A percentile compares a stretch with the other conserved stretches of the same genome.
Conservation (phyloP, 2,329 filamentous ascomycete species). For the Aureobasidium sp. region DNA sequence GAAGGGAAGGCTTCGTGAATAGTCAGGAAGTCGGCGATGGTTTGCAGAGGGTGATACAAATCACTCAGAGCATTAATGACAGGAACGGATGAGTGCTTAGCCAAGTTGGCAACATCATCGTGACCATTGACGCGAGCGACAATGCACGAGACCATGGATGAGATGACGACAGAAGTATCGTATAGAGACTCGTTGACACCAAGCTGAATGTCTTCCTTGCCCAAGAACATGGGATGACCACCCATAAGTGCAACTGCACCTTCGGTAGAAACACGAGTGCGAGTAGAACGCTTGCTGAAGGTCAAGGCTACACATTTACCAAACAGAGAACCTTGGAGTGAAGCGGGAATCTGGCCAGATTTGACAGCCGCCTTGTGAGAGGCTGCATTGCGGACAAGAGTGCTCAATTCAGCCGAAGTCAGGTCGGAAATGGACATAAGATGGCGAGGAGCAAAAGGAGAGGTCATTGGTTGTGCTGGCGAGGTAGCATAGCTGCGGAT, state of each 20-base stretch:
- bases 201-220: constrained; percentile 91
- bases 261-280: constrained; percentile 90
- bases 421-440: constrained; percentile 88
- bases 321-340: constrained; percentile 54
- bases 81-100: constrained; percentile 40
- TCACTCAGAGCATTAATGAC: constrained; percentile 62
- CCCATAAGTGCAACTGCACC: constrained; percentile 80
- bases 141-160: constrained; percentile 52
- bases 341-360: constrained; percentile 48
- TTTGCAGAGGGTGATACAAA: constrained; percentile 88
- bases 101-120: constrained; percentile 40
- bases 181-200: constrained; percentile 94
- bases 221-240: constrained; percentile 92
- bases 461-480: constrained; percentile 34
- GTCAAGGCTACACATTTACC: constrained; percentile 87
- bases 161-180: constrained; percentile 85
- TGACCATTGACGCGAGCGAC: constrained; percentile 47
- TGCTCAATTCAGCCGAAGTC: constrained; percentile 66
- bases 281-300: constrained; percentile 92
- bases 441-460: constrained; percentile 65
- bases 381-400: constrained; percentile 74
- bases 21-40: constrained; percentile 87
- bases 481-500: constrained; percentile 18
- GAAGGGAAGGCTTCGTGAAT: constrained; percentile 66
- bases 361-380: constrained; percentile 71